Conservation (phyloP, 2,329 filamentous ascomycete genomes). For the Exutisphaerella laricina region DNA sequence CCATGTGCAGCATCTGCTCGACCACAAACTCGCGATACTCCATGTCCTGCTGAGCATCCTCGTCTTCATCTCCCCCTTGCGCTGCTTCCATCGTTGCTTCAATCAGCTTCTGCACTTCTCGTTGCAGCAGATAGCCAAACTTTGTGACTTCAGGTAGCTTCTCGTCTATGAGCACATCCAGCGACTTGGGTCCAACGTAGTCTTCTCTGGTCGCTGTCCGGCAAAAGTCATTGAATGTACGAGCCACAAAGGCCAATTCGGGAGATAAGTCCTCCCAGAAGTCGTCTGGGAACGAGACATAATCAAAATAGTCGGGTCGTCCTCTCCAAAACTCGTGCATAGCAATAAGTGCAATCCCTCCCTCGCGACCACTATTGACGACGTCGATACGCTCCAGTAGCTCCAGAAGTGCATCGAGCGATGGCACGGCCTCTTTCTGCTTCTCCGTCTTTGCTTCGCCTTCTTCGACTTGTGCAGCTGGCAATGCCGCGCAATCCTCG, state of each 20-base stretch:
- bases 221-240: conserved; percentile 94
- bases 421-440: conserved; percentile 54
- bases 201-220: conserved; percentile 43
- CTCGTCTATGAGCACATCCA: conserved; percentile 73
- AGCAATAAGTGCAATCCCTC: conserved; percentile 83
- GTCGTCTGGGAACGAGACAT: conserved; percentile 59
- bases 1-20: conserved; percentile 89
- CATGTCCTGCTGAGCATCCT: conserved; percentile 63
- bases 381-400: conserved; percentile 91
- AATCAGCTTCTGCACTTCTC: conserved; percentile 66
- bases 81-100: conserved; percentile 56
- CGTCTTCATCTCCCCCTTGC: conserved; percentile 48
- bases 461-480: conserved; percentile 51
- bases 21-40: conserved; percentile 93
- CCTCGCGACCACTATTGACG: conserved; percentile 81
- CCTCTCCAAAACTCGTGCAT: conserved; percentile 97
- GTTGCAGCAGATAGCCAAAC: conserved; percentile 78
- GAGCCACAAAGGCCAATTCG: conserved; percentile 82
- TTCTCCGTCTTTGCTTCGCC: conserved; percentile 45
- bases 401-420: conserved; percentile 78
- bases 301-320: conserved; percentile 73
- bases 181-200: conserved; percentile 59
- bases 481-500: conserved; percentile 76
- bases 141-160: conserved; percentile 94
- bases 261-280: conserved; percentile 79